These are phyloP conservation scores for Trichoderma sp. DNA, from an alignment of 2,329 filamentous ascomycete genomes.

Conservation along the genomic window DNA sequence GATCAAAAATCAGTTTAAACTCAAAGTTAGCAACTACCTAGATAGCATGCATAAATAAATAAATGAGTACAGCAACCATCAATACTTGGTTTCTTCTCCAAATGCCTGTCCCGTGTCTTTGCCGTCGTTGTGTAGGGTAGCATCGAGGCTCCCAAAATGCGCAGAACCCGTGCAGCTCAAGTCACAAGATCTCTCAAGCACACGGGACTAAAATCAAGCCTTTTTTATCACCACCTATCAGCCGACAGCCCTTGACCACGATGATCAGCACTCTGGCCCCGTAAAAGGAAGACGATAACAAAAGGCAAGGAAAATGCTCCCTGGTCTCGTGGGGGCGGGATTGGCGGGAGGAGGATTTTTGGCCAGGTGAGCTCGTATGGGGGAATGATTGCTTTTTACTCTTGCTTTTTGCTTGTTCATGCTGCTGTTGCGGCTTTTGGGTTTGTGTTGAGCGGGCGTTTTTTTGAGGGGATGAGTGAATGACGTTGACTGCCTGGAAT, in stretches of 20 bases:
- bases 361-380: slow-evolving; percentile 5
- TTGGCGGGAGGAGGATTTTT: not conserved
- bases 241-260: not conserved
- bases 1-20: not conserved
- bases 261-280: not conserved
- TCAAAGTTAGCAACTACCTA: not conserved
- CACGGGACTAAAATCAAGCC: not conserved
- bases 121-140: not conserved
- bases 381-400: not conserved
- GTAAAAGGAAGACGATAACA: not conserved
- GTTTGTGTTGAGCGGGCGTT: not conserved
- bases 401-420: not conserved
- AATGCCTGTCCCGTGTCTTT: not conserved
- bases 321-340: not conserved
- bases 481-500: not conserved
- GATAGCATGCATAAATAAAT: not conserved
- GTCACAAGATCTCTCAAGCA: slow-evolving; percentile 14
- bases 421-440: not conserved
- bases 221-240: not conserved
- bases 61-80: not conserved
- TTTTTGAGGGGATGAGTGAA: not conserved
- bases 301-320: not conserved
- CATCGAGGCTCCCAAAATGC: not conserved
- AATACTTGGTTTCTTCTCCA: not conserved
- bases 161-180: not conserved